Evolutionary conservation across 805 yeast genomes (phyloP), one percentile per base, ranked within the genome.

Genomic region (Candida odintsovae): DNA sequence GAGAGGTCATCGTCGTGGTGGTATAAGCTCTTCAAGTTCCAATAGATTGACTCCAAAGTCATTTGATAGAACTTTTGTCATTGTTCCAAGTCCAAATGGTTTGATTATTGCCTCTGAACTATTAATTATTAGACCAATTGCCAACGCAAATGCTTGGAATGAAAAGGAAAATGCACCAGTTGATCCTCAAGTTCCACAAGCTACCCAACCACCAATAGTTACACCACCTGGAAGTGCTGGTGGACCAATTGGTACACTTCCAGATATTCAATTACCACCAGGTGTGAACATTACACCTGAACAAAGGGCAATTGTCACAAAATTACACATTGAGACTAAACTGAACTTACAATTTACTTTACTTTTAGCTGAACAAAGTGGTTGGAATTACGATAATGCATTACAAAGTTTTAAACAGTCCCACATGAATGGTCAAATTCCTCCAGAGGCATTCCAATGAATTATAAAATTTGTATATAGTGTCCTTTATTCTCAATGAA

Each of bases 41-140:
- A 73, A 26, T 11, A 44, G 43, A 36, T 66, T 83, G 31, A 69
- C 77, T 6, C 73, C 72, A 54, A 84, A 94, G 61, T 80, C 94
- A 10, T 94, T 94, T 64, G 99, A 94, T 63, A 76, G 99, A 59
- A 74, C 83, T 0, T 81, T 94, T 61, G 71, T 87, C n/a, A 69
- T 86, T 22, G 82, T 90, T 2, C 81, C 86, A 13, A 84, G 83
- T 13, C 77, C 81, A 16, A 75, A 76, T 47, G 86, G 90, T 5
- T 69, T 88, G 70, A 70, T 89, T n/a, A 80, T 94, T 26, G 97
- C 96, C 15, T 84, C 95, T 29, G 99, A 94, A 65, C 63, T 87
- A 61, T 70, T 94, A 44, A 72, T 81, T 15, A 66, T 94, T 4
- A 79, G 95, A 52, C 74, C 82, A 7, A 74, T 68, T 53, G 72